Conservation (phyloP, 768 basidiomycete genomes). For the Rhodosporidiobolus sp. region DNA sequence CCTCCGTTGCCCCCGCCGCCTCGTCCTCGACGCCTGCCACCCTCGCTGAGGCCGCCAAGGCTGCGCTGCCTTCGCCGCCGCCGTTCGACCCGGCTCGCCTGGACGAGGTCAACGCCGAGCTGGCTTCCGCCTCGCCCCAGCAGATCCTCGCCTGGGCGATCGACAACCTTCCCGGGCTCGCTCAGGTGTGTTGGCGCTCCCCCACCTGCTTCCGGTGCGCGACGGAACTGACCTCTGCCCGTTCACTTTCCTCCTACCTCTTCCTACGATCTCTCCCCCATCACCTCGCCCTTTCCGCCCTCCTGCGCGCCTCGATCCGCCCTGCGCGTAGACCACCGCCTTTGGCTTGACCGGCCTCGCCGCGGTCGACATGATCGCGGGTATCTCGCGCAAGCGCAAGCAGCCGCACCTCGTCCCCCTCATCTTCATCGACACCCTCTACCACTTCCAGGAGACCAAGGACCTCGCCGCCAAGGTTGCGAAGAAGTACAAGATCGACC, state of each 20-base stretch:
- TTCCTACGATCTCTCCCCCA: too few species aligned
- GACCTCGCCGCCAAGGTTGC: constrained; percentile 80
- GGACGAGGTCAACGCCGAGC: constrained; percentile 64
- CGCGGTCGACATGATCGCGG: constrained; percentile 89
- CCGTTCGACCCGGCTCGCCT: constrained; percentile 30
- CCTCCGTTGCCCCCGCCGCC: neutral
- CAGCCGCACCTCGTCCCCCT: constrained; percentile 60
- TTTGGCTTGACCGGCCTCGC: constrained; percentile 94
- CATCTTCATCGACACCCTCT: constrained; percentile 94
- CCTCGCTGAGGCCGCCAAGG: neutral
- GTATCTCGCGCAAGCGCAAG: constrained; percentile 47
- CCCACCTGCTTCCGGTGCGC: too few species aligned
- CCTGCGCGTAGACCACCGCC: constrained; percentile 65
- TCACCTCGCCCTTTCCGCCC: too few species aligned
- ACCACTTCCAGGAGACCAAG: constrained; percentile 91
- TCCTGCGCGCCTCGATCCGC: neutral
- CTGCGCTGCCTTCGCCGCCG: neutral
- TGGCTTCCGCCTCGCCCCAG: constrained; percentile 69
- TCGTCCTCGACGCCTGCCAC: neutral
- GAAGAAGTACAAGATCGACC: constrained; percentile 64
- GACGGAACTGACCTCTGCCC: too few species aligned
- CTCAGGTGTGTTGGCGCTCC: constrained; percentile 63
- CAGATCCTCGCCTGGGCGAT: constrained; percentile 84
- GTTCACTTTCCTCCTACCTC: neutral
- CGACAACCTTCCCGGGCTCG: constrained; percentile 69